Evolutionary conservation across 2,329 filamentous ascomycete species (phyloP), one percentile per base, ranked within the genome.

Genomic region (Verticillium nubilum): DNA sequence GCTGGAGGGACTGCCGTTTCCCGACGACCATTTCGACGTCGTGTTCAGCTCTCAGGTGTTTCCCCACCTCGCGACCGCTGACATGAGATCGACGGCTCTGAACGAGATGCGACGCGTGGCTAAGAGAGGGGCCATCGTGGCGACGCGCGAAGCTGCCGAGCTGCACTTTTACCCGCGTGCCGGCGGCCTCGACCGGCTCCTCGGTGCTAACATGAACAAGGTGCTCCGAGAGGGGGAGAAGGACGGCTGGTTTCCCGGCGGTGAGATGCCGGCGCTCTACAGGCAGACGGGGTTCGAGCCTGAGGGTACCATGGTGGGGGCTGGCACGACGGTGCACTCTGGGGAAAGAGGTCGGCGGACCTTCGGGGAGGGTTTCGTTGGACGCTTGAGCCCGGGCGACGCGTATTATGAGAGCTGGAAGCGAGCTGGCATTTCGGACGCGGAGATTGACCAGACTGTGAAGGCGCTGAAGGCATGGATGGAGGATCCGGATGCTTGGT

Each of bases 11-110:
- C 72, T 81, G 0, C 69, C 75, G 0, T 80, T 74, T 26, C 54
- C 68, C 0, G 74, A 80, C 60, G 66, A 66, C 5, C 64, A 65
- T 0, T 80, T 80, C 58, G 76, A 80, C 62, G 64, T 80, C 4
- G 72, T 78, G 23, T 78, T 73, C 63, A 70, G 68, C 27, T 73
- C 73, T n/a, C 77, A 80, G 63, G 67, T 80, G 1, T 69, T 81
- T 15, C 71, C 71, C 5, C 77, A 80, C 58, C 63, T 80, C 15
- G 67, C 72, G 9, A 65, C 67, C 6, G 72, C 71, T 0, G 64
- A 69, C 1, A 61, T 65, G 56, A 66, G 62, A 5, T 58, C 59
- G 58, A 65, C 2, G 74, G 54, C 76, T 1, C 60, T 79, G 37
- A 58, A 60, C 7, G 77, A 80, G 66, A 76, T 79, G 70, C 63